phyloP scores from a whole-genome alignment of 2,329 filamentous ascomycete genomes.

The Fusarium humuli region DNA sequence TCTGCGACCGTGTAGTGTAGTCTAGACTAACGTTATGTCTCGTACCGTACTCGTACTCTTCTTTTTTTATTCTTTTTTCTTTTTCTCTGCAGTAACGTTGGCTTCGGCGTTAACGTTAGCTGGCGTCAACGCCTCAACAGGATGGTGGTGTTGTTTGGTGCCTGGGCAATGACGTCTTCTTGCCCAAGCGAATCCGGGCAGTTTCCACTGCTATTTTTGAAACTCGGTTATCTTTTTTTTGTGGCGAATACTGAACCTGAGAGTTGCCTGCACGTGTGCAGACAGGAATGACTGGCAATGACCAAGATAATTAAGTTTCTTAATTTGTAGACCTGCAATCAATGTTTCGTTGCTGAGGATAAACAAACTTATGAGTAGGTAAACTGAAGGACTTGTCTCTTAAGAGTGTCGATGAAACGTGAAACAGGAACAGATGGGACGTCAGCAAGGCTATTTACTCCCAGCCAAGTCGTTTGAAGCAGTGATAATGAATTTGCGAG shows the following conservation, averaged over 20 bases:
- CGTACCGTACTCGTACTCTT: not conserved
- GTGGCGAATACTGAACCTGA: conserved; percentile 33
- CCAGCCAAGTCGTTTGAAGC: no score
- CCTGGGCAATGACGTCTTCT: conserved; percentile 42
- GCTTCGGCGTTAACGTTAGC: conserved; percentile 3
- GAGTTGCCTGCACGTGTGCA: not conserved
- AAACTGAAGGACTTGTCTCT: not conserved
- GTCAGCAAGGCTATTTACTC: no score
- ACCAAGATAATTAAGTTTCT: conserved; percentile 4
- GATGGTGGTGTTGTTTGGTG: conserved; percentile 19
- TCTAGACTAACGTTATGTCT: conserved; percentile 9
- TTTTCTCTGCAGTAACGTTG: conserved; percentile 24
- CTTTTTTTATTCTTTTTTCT: no score
- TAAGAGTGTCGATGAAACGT: no score
- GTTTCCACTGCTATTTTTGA: conserved; percentile 21
- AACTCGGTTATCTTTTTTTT: conserved; percentile 28
- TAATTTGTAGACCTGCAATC: not conserved
- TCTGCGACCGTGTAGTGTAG: conserved; percentile 33
- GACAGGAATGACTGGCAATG: conserved; percentile 11
- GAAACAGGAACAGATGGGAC: no score
- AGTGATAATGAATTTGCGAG: no score
- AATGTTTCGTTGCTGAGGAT: not conserved
- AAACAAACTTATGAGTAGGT: not conserved
- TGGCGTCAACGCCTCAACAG: not conserved
- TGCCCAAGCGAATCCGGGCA: not conserved